A percentile compares a stretch with the other conserved stretches of the same genome.
These are phyloP conservation scores for Neckera pumila DNA, from an alignment of 225 moss, liverwort and hornwort species.

Conservation along the genomic window DNA sequence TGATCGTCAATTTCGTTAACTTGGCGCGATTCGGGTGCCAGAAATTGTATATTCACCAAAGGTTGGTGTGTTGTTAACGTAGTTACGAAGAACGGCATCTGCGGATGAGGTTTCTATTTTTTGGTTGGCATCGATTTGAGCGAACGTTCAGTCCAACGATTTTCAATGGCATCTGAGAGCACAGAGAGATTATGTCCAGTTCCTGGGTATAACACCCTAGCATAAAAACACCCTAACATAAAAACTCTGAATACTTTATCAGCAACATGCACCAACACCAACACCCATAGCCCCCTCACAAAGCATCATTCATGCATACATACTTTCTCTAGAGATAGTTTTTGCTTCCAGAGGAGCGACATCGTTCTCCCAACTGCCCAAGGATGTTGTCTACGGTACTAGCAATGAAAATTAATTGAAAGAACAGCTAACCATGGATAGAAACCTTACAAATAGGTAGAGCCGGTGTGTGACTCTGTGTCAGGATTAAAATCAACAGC, in stretches of 20 bases:
- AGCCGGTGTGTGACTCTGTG: background rate
- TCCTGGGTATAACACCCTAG: background rate
- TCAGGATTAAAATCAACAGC: conserved; percentile 53
- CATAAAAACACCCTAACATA: background rate
- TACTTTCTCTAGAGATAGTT: background rate
- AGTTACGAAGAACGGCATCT: background rate
- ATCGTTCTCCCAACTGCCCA: background rate
- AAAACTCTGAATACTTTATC: too few species aligned
- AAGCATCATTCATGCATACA: background rate
- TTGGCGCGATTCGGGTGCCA: background rate
- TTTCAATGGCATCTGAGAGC: background rate
- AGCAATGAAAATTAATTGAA: background rate
- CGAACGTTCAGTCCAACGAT: background rate
- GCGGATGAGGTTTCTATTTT: background rate
- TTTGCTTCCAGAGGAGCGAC: background rate
- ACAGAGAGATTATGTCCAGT: background rate
- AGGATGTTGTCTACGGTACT: background rate
- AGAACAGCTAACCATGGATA: background rate
- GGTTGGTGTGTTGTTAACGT: background rate
- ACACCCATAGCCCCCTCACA: background rate
- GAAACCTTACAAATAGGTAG: conserved; percentile 18
- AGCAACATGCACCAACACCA: background rate
- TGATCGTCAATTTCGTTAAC: background rate
- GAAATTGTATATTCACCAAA: background rate
- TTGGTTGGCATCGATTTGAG: background rate